These are phyloP conservation scores for Thymus quinquecostatus DNA, from an alignment of 257 asterid species.

Conservation along the genomic window DNA sequence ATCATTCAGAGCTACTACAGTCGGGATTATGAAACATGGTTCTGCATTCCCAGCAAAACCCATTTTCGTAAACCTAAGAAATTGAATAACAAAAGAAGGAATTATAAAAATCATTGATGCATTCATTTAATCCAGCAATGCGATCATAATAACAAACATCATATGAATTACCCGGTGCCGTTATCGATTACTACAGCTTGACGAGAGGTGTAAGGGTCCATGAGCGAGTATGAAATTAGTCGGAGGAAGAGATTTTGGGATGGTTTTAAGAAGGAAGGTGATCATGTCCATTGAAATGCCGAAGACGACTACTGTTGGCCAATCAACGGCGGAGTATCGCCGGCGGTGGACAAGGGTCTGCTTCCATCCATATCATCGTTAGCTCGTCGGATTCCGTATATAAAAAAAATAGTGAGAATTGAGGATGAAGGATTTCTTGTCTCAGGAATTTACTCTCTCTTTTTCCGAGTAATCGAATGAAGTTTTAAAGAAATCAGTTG, in stretches of 20 bases:
- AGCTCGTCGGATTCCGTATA: slow-evolving; percentile 30
- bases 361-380: slow-evolving; percentile 44
- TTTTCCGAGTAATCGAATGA: too few relatives aligned
- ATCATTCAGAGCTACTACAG: slow-evolving; percentile 81
- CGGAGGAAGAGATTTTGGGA: slow-evolving; percentile 52
- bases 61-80: slow-evolving; percentile 79
- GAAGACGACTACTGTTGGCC: slow-evolving; percentile 45
- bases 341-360: slow-evolving; percentile 31
- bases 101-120: slow-evolving; percentile 21
- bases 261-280: slow-evolving; percentile 49
- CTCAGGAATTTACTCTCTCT: too few relatives aligned
- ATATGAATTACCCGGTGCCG: slow-evolving; percentile 77
- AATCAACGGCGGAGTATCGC: slow-evolving; percentile 32
- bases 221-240: slow-evolving; percentile 33
- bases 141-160: background rate
- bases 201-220: slow-evolving; percentile 85
- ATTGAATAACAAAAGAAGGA: background rate
- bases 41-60: slow-evolving; percentile 99
- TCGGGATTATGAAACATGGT: slow-evolving; percentile 82
- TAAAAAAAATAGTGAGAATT: slow-evolving; percentile 4
- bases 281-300: slow-evolving; percentile 57
- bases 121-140: slow-evolving; percentile 46
- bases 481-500: too few relatives aligned
- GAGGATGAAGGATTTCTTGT: slow-evolving; percentile 16
- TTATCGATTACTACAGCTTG: slow-evolving; percentile 95